These are phyloP conservation scores for Phytophthora rubi DNA, from an alignment of 352 stramenopile species.

Conservation along the genomic window DNA sequence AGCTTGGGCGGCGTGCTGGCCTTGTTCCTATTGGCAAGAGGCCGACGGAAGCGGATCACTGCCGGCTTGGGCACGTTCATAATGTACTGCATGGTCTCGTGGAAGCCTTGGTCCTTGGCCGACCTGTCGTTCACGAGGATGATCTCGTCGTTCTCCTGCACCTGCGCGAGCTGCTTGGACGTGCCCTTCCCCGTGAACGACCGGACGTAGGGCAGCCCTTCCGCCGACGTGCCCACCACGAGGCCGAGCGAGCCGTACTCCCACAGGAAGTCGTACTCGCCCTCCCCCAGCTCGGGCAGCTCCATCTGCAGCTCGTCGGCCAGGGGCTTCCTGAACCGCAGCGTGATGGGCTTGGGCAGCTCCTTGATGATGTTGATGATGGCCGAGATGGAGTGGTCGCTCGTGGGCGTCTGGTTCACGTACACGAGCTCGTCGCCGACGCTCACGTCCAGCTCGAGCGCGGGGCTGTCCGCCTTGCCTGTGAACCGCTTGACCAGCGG, in stretches of 20 bases:
- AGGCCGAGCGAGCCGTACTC: conserved; percentile 79
- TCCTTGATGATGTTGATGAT: conserved; percentile 83
- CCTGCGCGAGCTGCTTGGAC: conserved; percentile 68
- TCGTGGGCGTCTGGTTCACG: conserved; percentile 75
- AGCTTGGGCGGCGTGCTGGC: conserved; percentile 14
- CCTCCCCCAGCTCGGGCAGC: conserved; percentile 55
- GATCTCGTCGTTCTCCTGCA: conserved; percentile 84
- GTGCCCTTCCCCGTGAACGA: conserved; percentile 85
- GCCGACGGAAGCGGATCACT: conserved; percentile 73
- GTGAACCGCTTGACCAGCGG: conserved; percentile 83
- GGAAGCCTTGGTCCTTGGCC: conserved; percentile 63
- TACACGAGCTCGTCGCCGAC: conserved; percentile 82
- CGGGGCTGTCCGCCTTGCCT: conserved; percentile 55
- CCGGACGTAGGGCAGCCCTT: conserved; percentile 72
- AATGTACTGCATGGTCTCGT: conserved; percentile 85
- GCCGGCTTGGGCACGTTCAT: conserved; percentile 86
- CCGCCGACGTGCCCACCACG: conserved; percentile 64
- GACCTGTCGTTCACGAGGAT: conserved; percentile 78
- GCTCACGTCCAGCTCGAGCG: conserved; percentile 54
- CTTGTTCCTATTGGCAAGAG: conserved; percentile 30
- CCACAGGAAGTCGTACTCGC: conserved; percentile 89
- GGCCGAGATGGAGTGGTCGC: conserved; percentile 72
- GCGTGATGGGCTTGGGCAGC: conserved; percentile 78
- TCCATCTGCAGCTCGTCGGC: conserved; percentile 54
- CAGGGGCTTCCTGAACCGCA: conserved; percentile 75